Percentiles rank a stretch among this genome's conserved stretches.
Conservation (phyloP, 768 basidiomycete genomes). For the Phallus indusiatus region DNA sequence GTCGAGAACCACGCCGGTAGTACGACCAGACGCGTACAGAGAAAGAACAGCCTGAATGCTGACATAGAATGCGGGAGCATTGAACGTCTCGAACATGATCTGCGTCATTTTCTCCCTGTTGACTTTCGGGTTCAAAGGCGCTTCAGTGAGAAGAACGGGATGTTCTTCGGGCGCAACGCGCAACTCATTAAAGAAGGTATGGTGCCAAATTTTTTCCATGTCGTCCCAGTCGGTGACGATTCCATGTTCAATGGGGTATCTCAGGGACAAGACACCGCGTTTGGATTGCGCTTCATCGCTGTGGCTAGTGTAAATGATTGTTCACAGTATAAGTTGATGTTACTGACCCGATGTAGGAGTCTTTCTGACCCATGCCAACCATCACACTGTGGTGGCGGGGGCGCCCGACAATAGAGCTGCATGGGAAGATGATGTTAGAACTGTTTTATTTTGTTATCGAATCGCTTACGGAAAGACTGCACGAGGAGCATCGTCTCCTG, state of each 20-base stretch:
- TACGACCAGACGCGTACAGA: conserved; percentile 11
- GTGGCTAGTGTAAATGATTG: neutral
- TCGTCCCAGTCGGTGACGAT: conserved; percentile 12
- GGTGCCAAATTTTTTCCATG: conserved; percentile 14
- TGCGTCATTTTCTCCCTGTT: conserved; percentile 13
- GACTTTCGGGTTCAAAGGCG: conserved; percentile 8
- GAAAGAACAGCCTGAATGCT: conserved; percentile 9
- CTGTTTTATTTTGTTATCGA: neutral
- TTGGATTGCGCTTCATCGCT: conserved; percentile 41
- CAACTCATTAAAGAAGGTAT: conserved; percentile 12
- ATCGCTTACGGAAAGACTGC: conserved; percentile 11
- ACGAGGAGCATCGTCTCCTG: conserved; percentile 12
- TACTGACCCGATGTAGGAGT: conserved; percentile 35
- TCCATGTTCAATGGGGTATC: conserved; percentile 18
- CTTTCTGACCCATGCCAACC: conserved; percentile 41
- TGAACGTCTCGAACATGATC: conserved; percentile 35
- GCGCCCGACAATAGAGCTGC: conserved; percentile 34
- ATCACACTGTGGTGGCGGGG: conserved; percentile 39
- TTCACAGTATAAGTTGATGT: neutral
- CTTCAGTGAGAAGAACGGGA: conserved; percentile 11
- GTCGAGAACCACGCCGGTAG: conserved; percentile 10
- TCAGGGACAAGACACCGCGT: conserved; percentile 38
- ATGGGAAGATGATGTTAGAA: neutral
- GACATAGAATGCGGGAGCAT: conserved; percentile 20
- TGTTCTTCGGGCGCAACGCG: conserved; percentile 12